These are phyloP conservation scores for Euphorbia pulcherrima DNA, from an alignment of 345 rosid genomes.

Conservation along the genomic window DNA sequence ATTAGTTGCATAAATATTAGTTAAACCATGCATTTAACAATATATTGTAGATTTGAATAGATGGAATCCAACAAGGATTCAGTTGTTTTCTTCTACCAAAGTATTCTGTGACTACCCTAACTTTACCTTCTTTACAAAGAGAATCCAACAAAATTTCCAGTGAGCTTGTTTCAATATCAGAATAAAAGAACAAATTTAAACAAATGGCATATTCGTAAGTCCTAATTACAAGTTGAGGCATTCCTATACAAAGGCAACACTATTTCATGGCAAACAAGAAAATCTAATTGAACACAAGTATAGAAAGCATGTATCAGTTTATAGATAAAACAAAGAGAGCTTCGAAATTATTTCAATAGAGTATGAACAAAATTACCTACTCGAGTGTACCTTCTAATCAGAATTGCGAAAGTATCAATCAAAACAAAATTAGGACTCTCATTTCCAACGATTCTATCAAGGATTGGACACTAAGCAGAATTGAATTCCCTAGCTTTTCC, in stretches of 20 bases:
- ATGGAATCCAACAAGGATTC: slow-evolving; percentile 48
- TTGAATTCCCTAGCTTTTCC: slow-evolving; percentile 67
- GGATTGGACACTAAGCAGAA: slow-evolving; percentile 65
- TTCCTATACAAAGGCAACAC: slow-evolving; percentile 40
- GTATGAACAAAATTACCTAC: slow-evolving; percentile 47
- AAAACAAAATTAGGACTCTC: slow-evolving; percentile 46
- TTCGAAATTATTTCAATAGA: background rate
- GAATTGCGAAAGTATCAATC: slow-evolving; percentile 50
- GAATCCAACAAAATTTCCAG: slow-evolving; percentile 76
- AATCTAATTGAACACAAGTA: background rate
- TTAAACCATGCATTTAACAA: slow-evolving; percentile 83
- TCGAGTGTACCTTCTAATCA: slow-evolving; percentile 77
- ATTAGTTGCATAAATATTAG: no score
- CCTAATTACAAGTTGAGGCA: slow-evolving; percentile 55
- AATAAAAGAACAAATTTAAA: slow-evolving; percentile 28
- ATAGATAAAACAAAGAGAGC: background rate
- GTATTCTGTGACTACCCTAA: slow-evolving; percentile 52
- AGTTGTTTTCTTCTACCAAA: slow-evolving; percentile 31
- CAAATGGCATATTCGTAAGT: slow-evolving; percentile 59
- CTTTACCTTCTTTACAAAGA: slow-evolving; percentile 73
- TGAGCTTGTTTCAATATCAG: slow-evolving; percentile 36
- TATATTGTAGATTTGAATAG: slow-evolving; percentile 58
- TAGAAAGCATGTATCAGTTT: background rate
- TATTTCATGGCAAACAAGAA: background rate
- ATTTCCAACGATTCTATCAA: slow-evolving; percentile 36